phyloP scores from a whole-genome alignment of 2,329 filamentous ascomycete genomes.

The Colletotrichum navitas region DNA sequence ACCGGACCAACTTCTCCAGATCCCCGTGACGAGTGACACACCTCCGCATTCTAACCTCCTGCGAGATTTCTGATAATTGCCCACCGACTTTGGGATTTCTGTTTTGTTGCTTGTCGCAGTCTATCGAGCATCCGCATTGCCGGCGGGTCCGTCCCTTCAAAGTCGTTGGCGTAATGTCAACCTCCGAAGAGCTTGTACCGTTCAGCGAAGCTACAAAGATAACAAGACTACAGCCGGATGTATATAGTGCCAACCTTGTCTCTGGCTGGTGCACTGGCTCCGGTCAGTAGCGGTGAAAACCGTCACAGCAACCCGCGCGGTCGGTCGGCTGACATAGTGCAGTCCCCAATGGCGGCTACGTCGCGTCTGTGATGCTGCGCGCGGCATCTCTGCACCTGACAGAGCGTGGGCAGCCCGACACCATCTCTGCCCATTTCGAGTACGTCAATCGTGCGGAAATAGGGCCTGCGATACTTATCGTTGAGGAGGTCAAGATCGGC shows the following conservation, averaged over 20 bases:
- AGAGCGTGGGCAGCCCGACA: slow-evolving; percentile 52
- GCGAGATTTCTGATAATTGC: background rate
- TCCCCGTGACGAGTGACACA: slow-evolving; percentile 1
- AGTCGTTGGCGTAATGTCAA: slow-evolving; percentile 5
- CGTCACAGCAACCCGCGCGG: too few species aligned
- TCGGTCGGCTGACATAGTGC: background rate
- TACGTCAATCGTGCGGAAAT: slow-evolving; percentile 55
- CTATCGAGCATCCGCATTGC: background rate
- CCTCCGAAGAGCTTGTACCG: slow-evolving; percentile 32
- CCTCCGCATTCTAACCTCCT: background rate
- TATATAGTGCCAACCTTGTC: slow-evolving; percentile 45
- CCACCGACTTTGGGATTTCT: background rate
- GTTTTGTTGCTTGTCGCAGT: too few species aligned
- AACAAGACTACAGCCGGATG: slow-evolving; percentile 43
- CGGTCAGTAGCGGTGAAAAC: slow-evolving; percentile 25
- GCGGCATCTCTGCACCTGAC: slow-evolving; percentile 52
- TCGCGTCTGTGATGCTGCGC: slow-evolving; percentile 56
- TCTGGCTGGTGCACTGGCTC: slow-evolving; percentile 47
- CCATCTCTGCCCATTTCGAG: slow-evolving; percentile 56
- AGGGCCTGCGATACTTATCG: slow-evolving; percentile 54
- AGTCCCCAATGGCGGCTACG: slow-evolving; percentile 63
- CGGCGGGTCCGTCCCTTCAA: background rate
- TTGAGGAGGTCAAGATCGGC: slow-evolving; percentile 59
- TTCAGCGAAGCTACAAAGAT: slow-evolving; percentile 45
- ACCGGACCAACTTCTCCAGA: slow-evolving; percentile 13